phyloP scores from a whole-genome alignment of 2,329 filamentous ascomycete genomes.

The Claviceps pazoutovae region DNA sequence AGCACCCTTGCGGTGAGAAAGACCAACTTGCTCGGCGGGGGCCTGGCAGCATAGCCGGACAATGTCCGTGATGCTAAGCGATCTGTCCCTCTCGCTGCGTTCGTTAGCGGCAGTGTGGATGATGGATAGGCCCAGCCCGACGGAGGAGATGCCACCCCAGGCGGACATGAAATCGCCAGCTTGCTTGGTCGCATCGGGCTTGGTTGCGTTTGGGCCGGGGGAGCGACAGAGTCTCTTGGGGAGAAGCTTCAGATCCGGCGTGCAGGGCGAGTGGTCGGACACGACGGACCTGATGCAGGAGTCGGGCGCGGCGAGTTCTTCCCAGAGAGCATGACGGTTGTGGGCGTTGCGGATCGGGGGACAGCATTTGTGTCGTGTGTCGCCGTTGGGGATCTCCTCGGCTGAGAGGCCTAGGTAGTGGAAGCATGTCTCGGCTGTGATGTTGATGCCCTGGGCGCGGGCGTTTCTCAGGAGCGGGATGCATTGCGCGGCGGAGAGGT shows the following conservation, averaged over 20 bases:
- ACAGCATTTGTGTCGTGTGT: constrained; percentile 90
- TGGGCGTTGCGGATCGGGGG: constrained; percentile 70
- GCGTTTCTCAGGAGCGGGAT: constrained; percentile 70
- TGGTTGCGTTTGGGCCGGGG: background rate
- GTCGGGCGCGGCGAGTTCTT: constrained; percentile 54
- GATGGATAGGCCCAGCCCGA: constrained; percentile 84
- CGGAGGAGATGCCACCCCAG: constrained; percentile 92
- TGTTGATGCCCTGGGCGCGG: constrained; percentile 58
- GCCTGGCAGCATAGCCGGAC: constrained; percentile 75
- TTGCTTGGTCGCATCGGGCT: constrained; percentile 8
- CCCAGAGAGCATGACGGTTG: constrained; percentile 81
- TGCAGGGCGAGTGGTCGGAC: constrained; percentile 92
- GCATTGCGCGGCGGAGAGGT: constrained; percentile 77
- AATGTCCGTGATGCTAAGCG: constrained; percentile 55
- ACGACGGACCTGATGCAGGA: constrained; percentile 86
- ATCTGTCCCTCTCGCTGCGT: constrained; percentile 31
- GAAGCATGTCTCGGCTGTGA: constrained; percentile 92
- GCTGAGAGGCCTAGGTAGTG: constrained; percentile 80
- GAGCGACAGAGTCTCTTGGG: constrained; percentile 44
- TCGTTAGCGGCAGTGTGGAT: constrained; percentile 64
- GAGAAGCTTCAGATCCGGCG: constrained; percentile 81
- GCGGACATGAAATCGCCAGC: constrained; percentile 83
- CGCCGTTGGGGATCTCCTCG: constrained; percentile 68
- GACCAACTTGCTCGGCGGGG: constrained; percentile 76
- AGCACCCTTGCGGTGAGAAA: constrained; percentile 66